A percentile compares a stretch with the other conserved stretches of the same genome.
phyloP scores from a whole-genome alignment of 371 early-diverging fungal genomes.

The Rhizopus microsporus region DNA sequence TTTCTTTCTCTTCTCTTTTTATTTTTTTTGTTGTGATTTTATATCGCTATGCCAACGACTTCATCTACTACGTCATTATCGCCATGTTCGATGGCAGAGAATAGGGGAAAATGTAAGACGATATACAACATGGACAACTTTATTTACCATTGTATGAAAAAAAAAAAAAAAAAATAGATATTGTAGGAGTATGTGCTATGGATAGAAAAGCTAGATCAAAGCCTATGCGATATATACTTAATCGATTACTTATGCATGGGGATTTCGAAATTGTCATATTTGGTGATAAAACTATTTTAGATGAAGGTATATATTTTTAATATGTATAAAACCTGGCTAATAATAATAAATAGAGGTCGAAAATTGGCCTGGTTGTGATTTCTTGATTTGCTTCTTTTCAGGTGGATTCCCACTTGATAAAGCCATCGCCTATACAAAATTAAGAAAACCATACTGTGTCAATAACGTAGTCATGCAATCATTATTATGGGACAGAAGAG shows the following conservation, averaged over 20 bases:
- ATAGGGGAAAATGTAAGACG: background rate
- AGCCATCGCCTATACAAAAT: slow-evolving; percentile 86
- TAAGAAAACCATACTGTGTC: slow-evolving; percentile 85
- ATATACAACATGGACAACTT: too few species aligned
- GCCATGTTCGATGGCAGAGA: background rate
- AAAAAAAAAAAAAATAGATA: slow-evolving; percentile 38
- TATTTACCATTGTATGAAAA: background rate
- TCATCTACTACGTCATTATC: background rate
- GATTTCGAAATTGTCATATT: slow-evolving; percentile 90
- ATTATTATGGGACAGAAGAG: slow-evolving; percentile 89
- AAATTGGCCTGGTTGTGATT: slow-evolving; percentile 96
- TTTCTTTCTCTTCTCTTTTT: background rate
- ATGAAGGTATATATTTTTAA: slow-evolving; percentile 69
- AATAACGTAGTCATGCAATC: slow-evolving; percentile 93
- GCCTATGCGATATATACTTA: slow-evolving; percentile 95
- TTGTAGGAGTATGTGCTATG: slow-evolving; percentile 92
- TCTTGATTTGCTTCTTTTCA: slow-evolving; percentile 96
- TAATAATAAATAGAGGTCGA: slow-evolving; percentile 62
- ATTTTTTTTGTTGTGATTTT: background rate
- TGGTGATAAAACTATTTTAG: slow-evolving; percentile 95
- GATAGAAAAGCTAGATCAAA: slow-evolving; percentile 94
- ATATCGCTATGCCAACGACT: slow-evolving; percentile 3
- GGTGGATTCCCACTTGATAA: slow-evolving; percentile 94
- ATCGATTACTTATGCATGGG: slow-evolving; percentile 72
- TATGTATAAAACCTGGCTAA: background rate